Evolutionary conservation across 83 land plant genomes (phyloP).

Genomic region (Picea mariana): DNA sequence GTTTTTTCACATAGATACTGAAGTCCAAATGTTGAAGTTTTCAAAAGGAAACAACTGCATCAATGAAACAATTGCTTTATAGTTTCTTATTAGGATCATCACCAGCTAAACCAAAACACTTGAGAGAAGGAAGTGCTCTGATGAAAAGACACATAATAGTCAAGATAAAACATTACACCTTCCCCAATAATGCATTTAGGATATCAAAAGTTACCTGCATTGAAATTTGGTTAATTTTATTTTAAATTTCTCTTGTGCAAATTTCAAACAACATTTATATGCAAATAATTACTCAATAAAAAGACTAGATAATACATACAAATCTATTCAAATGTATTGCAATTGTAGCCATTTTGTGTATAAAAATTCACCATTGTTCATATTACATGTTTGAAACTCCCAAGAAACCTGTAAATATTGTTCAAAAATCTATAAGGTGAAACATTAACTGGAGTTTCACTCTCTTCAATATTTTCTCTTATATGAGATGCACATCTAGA

Average conservation of each 20-base stretch:
- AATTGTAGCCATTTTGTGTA: too few relatives aligned
- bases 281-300: too few relatives aligned
- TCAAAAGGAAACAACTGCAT: constrained; percentile 86
- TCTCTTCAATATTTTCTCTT: constrained; percentile 50
- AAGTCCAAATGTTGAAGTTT: constrained; percentile 82
- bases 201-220: constrained; percentile 15
- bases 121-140: constrained; percentile 33
- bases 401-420: too few relatives aligned
- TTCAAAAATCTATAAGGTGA: too few relatives aligned
- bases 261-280: too few relatives aligned
- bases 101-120: constrained; percentile 31
- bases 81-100: constrained; percentile 40
- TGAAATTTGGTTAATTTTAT: too few relatives aligned
- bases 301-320: too few relatives aligned
- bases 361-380: too few relatives aligned
- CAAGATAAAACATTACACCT: constrained; percentile 70
- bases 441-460: too few relatives aligned
- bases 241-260: too few relatives aligned
- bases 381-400: too few relatives aligned
- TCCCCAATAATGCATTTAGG: constrained; percentile 32
- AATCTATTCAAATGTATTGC: too few relatives aligned
- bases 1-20: constrained; percentile 54
- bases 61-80: constrained; percentile 61
- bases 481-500: constrained; percentile 51
- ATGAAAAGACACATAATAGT: constrained; percentile 65